These are phyloP conservation scores for Beauveria bassiana DNA, from an alignment of 2,329 filamentous ascomycete genomes.

Conservation along the genomic window DNA sequence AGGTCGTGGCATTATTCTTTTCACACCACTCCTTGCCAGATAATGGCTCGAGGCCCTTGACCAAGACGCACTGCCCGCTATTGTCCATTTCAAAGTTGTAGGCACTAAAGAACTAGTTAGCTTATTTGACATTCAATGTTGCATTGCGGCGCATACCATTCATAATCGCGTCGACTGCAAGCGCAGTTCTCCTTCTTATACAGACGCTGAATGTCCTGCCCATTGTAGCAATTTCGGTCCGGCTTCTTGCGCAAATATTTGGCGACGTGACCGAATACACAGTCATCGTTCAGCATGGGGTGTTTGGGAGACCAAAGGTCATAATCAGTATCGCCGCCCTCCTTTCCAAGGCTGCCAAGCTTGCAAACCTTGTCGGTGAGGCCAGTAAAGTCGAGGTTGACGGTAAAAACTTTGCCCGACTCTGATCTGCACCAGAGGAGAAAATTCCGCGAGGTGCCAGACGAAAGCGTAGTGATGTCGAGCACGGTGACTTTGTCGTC, in stretches of 20 bases:
- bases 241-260: conserved; percentile 85
- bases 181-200: conserved; percentile 72
- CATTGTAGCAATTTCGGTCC: conserved; percentile 75
- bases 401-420: conserved; percentile 54
- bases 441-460: conserved; percentile 85
- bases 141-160: conserved; percentile 59
- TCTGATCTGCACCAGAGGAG: conserved; percentile 69
- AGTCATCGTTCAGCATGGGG: conserved; percentile 68
- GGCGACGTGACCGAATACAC: conserved; percentile 85
- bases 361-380: conserved; percentile 67
- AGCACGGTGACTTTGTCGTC: conserved; percentile 63
- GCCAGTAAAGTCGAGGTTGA: conserved; percentile 85
- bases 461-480: conserved; percentile 81
- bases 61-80: conserved; percentile 70
- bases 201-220: conserved; percentile 60
- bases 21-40: conserved; percentile 43
- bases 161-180: conserved; percentile 79
- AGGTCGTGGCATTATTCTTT: conserved; percentile 62
- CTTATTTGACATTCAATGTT: not conserved
- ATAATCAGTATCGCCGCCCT: conserved; percentile 60
- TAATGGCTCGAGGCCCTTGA: conserved; percentile 60
- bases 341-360: conserved; percentile 59
- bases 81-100: conserved; percentile 83
- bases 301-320: conserved; percentile 82
- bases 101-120: conserved; percentile 50